Percentiles rank a stretch among this genome's conserved stretches.
Evolutionary conservation across 148 eudicot genomes (phyloP).

Genomic region (Vaccinium darrowii): DNA sequence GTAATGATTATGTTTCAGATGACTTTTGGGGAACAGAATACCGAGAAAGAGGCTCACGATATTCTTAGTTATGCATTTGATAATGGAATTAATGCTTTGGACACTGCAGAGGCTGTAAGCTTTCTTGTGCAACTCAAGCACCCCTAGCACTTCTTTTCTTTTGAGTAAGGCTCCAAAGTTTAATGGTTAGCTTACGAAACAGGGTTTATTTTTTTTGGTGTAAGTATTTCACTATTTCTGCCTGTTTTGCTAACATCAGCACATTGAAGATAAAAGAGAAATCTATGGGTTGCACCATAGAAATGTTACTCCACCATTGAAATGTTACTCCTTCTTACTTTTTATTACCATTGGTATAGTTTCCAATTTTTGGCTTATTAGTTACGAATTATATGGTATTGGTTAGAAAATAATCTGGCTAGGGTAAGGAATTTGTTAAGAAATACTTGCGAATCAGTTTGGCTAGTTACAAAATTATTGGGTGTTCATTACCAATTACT

Average conservation of each 20-base stretch:
- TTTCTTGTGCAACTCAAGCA: slow-evolving; percentile 11
- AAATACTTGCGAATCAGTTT: background rate
- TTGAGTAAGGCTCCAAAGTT: background rate
- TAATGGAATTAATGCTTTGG: slow-evolving; percentile 73
- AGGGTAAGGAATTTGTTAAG: background rate
- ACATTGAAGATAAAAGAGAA: background rate
- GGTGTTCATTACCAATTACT: background rate
- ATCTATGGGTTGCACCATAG: background rate
- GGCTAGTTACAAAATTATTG: background rate
- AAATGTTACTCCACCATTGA: background rate
- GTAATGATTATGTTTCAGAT: slow-evolving; percentile 48
- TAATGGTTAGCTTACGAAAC: background rate
- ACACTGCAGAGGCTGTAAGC: slow-evolving; percentile 88
- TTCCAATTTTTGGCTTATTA: background rate
- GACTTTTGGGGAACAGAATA: slow-evolving; percentile 95
- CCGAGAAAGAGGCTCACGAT: slow-evolving; percentile 94
- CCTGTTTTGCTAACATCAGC: background rate
- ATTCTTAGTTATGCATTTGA: slow-evolving; percentile 83
- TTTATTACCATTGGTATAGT: background rate
- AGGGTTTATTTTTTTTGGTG: no score
- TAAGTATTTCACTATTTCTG: background rate
- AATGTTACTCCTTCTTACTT: background rate
- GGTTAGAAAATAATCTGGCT: background rate
- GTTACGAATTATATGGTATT: background rate
- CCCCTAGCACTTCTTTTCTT: background rate